A percentile compares a stretch with the other conserved stretches of the same genome.
Conservation (phyloP, 108 stramenopile genomes). For the Hondaea fermentalgiana region DNA sequence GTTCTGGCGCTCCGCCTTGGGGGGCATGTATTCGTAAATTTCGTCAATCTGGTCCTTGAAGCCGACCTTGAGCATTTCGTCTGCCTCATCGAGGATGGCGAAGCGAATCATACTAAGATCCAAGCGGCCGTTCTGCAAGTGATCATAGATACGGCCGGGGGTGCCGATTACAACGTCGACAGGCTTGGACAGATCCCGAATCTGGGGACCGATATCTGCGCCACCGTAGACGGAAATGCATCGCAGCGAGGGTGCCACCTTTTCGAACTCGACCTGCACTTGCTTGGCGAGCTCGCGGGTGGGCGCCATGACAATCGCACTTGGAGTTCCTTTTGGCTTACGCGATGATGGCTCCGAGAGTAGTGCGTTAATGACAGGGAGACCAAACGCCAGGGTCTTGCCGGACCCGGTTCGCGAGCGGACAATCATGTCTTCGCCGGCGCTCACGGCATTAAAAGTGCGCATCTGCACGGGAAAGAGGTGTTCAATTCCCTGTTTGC, state of each 20-base stretch:
- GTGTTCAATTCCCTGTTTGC: not conserved
- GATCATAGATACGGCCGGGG: conserved; percentile 93
- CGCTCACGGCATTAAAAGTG: not conserved
- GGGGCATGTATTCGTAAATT: conserved; percentile 67
- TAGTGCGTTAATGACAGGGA: not conserved
- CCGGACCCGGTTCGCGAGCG: conserved; percentile 18
- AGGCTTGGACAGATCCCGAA: conserved; percentile 64
- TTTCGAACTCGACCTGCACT: conserved; percentile 73
- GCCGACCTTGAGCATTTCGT: conserved; percentile 99
- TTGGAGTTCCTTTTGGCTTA: not conserved
- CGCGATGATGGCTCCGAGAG: not conserved
- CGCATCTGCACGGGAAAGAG: conserved; percentile 23
- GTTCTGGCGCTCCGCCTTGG: conserved; percentile 60
- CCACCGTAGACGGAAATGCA: conserved; percentile 88
- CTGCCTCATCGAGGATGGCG: conserved; percentile 93
- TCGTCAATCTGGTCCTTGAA: conserved; percentile 97
- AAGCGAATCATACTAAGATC: conserved; percentile 65
- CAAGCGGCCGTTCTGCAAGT: conserved; percentile 80
- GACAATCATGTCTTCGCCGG: not conserved
- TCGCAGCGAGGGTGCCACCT: conserved; percentile 51
- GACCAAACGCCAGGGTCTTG: conserved; percentile 24
- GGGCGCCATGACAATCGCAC: conserved; percentile 79
- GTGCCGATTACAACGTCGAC: conserved; percentile 93
- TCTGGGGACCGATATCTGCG: conserved; percentile 81
- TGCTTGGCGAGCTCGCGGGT: conserved; percentile 97